Evolutionary conservation across 176 grass and related monocot genomes (phyloP), one percentile per base, ranked within the genome.

Genomic region (Aegilops sharonensis): DNA sequence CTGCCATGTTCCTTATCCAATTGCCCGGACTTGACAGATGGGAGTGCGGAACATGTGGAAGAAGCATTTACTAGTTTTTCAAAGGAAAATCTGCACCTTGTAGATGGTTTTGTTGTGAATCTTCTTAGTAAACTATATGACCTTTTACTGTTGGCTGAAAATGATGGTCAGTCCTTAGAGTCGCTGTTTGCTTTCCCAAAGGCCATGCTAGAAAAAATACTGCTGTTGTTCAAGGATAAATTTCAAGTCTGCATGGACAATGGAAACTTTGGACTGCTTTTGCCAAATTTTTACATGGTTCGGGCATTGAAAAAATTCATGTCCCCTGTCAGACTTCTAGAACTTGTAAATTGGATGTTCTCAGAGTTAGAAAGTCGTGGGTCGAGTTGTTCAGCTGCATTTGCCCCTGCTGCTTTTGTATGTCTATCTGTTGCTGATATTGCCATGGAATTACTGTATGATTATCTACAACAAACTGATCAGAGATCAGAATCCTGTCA

Each of bases 271-370:
- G 85, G 62, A 30, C 43, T 34, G 37, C 83, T 98, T 78, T 83
- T 95, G 42, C 91, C 88, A 80, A 86, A 81, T 84, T 98, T 87
- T 65, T 85, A 84, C 68, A 87, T 95, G 86, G 78, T 93, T 82
- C 20, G 17, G 72, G 50, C 91, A 11, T 82, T 98, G 54, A 77
- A 83, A 34, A 83, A 86, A 70, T 95, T 90, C 72, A 10, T 93
- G 75, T 95, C 91, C 87, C 93, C 93, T 89, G 70, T 84, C 30
- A 83, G 93, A 86, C 91, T 98, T 79, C 80, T 98, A 63, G 57
- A 93, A 76, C 95, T 98, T 87, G 79, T 81, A 89, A 83, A 91
- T 65, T 90, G 91, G 91, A 93, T 93, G 85, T 92, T 98, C 83
- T 80, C 89, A 77, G 78, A 90, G 35, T 62, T 95, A 70, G 88